These are phyloP conservation scores for Exophiala spinifera DNA, from an alignment of 2,329 filamentous ascomycete genomes.

Conservation along the genomic window DNA sequence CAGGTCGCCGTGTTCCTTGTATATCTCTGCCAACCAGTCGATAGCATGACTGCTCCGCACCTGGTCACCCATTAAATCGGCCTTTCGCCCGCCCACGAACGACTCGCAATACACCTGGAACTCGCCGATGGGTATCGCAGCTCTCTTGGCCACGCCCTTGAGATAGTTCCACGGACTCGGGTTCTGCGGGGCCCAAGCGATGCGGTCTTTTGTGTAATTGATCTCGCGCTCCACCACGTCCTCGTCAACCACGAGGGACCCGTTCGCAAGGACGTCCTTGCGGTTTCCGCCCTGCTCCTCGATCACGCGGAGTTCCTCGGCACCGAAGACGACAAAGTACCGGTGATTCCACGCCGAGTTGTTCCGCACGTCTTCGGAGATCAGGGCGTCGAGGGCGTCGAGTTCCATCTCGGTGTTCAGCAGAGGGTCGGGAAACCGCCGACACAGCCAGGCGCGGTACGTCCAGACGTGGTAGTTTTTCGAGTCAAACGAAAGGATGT, in stretches of 20 bases:
- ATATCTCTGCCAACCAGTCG: slow-evolving; percentile 49
- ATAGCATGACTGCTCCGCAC: slow-evolving; percentile 61
- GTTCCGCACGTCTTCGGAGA: slow-evolving; percentile 81
- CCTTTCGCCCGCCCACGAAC: slow-evolving; percentile 41
- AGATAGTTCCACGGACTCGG: slow-evolving; percentile 93
- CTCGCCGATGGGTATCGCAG: slow-evolving; percentile 49
- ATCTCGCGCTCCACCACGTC: slow-evolving; percentile 72
- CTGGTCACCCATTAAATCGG: slow-evolving; percentile 17
- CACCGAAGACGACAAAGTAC: slow-evolving; percentile 84
- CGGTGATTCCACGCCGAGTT: slow-evolving; percentile 98
- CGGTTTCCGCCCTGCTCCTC: slow-evolving; percentile 38
- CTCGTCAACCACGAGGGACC: slow-evolving; percentile 50
- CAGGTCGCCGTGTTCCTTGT: slow-evolving; percentile 38
- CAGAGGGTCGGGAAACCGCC: slow-evolving; percentile 47
- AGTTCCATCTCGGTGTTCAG: slow-evolving; percentile 57
- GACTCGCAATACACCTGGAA: slow-evolving; percentile 54
- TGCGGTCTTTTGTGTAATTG: slow-evolving; percentile 68
- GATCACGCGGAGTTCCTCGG: slow-evolving; percentile 36
- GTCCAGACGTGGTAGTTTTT: slow-evolving; percentile 99
- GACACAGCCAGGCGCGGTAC: slow-evolving; percentile 78
- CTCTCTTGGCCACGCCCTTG: slow-evolving; percentile 68
- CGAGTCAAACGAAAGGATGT: slow-evolving; percentile 79
- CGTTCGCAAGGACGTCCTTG: slow-evolving; percentile 16
- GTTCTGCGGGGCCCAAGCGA: slow-evolving; percentile 82
- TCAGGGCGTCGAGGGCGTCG: slow-evolving; percentile 65